These are phyloP conservation scores for Globisporangium paddicum DNA, from an alignment of 352 stramenopile genomes.

Conservation along the genomic window DNA sequence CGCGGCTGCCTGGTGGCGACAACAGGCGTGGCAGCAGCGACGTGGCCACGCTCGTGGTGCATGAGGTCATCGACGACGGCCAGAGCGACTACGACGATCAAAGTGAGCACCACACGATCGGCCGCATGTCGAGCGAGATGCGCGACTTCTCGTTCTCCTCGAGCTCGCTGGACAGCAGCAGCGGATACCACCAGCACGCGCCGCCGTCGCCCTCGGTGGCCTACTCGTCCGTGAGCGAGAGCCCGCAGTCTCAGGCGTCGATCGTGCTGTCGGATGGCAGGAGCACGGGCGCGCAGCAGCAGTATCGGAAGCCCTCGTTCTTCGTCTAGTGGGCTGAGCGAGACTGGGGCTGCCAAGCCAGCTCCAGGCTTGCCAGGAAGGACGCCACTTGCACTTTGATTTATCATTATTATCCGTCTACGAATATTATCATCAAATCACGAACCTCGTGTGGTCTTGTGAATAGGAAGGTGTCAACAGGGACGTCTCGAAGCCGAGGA, in stretches of 20 bases:
- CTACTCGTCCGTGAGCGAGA: conserved; percentile 64
- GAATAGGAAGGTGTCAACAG: no score
- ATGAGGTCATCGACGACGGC: conserved; percentile 14
- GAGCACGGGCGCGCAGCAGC: conserved; percentile 1
- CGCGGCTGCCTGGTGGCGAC: conserved; percentile 7
- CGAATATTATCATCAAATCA: no score
- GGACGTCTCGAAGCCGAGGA: no score
- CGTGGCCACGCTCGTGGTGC: conserved; percentile 17
- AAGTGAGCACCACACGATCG: conserved; percentile 8
- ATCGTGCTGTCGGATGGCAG: conserved; percentile 11
- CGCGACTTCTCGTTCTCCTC: conserved; percentile 44
- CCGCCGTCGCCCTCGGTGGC: conserved; percentile 46
- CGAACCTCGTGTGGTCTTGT: not conserved
- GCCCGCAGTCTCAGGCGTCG: conserved; percentile 27
- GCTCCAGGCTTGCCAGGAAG: not conserved
- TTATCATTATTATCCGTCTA: conserved; percentile 4
- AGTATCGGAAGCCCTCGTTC: conserved; percentile 38
- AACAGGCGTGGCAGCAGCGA: conserved; percentile 2
- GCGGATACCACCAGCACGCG: conserved; percentile 31
- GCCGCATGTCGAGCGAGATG: conserved; percentile 28
- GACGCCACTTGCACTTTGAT: not conserved
- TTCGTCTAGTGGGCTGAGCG: conserved; percentile 33
- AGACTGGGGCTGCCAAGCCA: not conserved
- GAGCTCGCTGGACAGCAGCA: conserved; percentile 31
- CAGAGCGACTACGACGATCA: conserved; percentile 17